Percentiles rank a stretch among this genome's conserved stretches.
Evolutionary conservation across 2,329 filamentous ascomycete species (phyloP).

Genomic region (Trichoderma koningiopsis): DNA sequence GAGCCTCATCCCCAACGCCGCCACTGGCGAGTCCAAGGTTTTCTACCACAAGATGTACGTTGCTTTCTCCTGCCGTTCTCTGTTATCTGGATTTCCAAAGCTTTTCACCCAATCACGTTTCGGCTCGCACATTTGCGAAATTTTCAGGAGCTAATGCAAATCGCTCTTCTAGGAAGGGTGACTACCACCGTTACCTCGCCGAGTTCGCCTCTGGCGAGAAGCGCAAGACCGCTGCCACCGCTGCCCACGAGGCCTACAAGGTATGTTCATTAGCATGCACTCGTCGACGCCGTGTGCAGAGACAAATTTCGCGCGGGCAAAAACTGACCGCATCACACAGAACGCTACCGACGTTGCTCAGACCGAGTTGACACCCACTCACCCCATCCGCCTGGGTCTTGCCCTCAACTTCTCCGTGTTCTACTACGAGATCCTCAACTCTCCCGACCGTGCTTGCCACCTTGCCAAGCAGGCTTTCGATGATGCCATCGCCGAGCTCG

Average conservation of each 20-base stretch:
- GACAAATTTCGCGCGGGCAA: background rate
- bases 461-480: slow-evolving; percentile 99
- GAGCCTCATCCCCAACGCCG: slow-evolving; percentile 90
- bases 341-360: slow-evolving; percentile 97
- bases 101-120: slow-evolving; percentile 13
- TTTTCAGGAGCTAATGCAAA: slow-evolving; percentile 24
- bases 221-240: slow-evolving; percentile 84
- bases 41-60: slow-evolving; percentile 99
- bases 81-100: background rate
- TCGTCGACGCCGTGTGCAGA: background rate
- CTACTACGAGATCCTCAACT: slow-evolving; percentile 99
- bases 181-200: slow-evolving; percentile 93
- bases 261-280: slow-evolving; percentile 47
- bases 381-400: slow-evolving; percentile 96
- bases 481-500: slow-evolving; percentile 97
- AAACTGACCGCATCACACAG: slow-evolving; percentile 48
- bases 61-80: slow-evolving; percentile 23
- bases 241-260: slow-evolving; percentile 96
- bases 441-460: slow-evolving; percentile 95
- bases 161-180: slow-evolving; percentile 74
- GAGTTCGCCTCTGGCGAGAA: slow-evolving; percentile 93
- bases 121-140: slow-evolving; percentile 7
- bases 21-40: slow-evolving; percentile 97
- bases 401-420: slow-evolving; percentile 99
- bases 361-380: slow-evolving; percentile 94